These are phyloP conservation scores for Ascomycota sp. DNA, from an alignment of 2,329 filamentous ascomycete genomes.

Conservation along the genomic window DNA sequence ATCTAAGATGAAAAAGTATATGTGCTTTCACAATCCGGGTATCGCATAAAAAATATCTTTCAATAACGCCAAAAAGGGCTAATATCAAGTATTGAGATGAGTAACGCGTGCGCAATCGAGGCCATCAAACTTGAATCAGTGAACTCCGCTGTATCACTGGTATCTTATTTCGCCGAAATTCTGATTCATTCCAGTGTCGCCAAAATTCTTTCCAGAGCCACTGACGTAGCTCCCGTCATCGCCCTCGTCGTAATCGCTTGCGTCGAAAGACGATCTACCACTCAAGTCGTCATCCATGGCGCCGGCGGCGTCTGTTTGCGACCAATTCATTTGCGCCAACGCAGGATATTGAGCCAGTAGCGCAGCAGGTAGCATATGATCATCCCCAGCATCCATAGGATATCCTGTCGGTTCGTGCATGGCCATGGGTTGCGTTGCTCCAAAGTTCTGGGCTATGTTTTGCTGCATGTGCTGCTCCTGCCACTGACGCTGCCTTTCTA, in stretches of 20 bases:
- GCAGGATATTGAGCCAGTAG: slow-evolving; percentile 82
- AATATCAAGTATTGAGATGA: no score
- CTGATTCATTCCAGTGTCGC: slow-evolving; percentile 31
- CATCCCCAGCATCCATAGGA: slow-evolving; percentile 30
- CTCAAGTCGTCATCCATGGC: slow-evolving; percentile 55
- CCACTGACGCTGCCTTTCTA: slow-evolving; percentile 55
- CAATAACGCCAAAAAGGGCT: no score
- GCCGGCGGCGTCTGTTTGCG: slow-evolving; percentile 38
- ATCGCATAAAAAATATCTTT: no score
- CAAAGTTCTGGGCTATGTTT: slow-evolving; percentile 38
- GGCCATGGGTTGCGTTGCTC: slow-evolving; percentile 29
- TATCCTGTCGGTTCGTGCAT: slow-evolving; percentile 37
- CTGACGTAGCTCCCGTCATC: slow-evolving; percentile 49
- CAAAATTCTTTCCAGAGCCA: slow-evolving; percentile 35
- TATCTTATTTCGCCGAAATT: slow-evolving; percentile 30
- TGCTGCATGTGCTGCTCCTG: slow-evolving; percentile 49
- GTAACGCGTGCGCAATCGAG: no score
- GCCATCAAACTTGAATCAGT: no score
- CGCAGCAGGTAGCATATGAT: slow-evolving; percentile 61
- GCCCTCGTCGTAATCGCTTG: slow-evolving; percentile 52
- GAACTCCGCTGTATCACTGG: no score
- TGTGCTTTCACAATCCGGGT: no score
- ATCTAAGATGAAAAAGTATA: no score
- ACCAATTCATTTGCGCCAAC: slow-evolving; percentile 77
- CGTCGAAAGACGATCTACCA: slow-evolving; percentile 61